Evolutionary conservation across 2,329 filamentous ascomycete genomes (phyloP).

Genomic region (Sarocladium strictum): DNA sequence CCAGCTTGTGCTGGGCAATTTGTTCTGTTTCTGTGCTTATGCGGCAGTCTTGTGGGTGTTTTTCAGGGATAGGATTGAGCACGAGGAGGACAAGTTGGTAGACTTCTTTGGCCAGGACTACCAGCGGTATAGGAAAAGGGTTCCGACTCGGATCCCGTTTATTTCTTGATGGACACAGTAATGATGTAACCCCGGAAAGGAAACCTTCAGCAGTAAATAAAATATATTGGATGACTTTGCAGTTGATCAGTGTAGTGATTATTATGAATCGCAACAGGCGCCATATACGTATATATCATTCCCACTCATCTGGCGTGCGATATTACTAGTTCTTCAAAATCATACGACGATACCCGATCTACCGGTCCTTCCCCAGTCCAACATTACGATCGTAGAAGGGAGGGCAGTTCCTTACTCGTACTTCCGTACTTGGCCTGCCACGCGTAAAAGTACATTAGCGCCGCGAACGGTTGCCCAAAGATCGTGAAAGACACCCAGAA

Average conservation of each 20-base stretch:
- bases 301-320: too few relatives aligned
- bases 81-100: slow-evolving; percentile 73
- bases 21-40: slow-evolving; percentile 71
- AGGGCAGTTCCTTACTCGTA: slow-evolving; percentile 46
- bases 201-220: too few relatives aligned
- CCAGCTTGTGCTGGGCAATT: slow-evolving; percentile 83
- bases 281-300: too few relatives aligned
- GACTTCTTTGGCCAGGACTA: slow-evolving; percentile 85
- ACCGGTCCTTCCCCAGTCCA: not conserved
- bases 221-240: too few relatives aligned
- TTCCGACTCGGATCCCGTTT: slow-evolving; percentile 76
- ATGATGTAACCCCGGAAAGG: too few relatives aligned
- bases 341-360: not conserved
- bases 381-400: not conserved
- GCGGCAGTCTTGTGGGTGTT: slow-evolving; percentile 75
- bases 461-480: slow-evolving; percentile 88
- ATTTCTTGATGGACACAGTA: slow-evolving; percentile 19
- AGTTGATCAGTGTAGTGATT: too few relatives aligned
- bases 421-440: slow-evolving; percentile 98
- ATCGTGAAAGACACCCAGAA: slow-evolving; percentile 98
- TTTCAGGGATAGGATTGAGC: slow-evolving; percentile 66
- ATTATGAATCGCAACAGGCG: too few relatives aligned
- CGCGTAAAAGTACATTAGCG: slow-evolving; percentile 91
- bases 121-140: slow-evolving; percentile 61
- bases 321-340: too few relatives aligned